Conservation (phyloP, 140 eudicot genomes). For the Anethum foeniculum region DNA sequence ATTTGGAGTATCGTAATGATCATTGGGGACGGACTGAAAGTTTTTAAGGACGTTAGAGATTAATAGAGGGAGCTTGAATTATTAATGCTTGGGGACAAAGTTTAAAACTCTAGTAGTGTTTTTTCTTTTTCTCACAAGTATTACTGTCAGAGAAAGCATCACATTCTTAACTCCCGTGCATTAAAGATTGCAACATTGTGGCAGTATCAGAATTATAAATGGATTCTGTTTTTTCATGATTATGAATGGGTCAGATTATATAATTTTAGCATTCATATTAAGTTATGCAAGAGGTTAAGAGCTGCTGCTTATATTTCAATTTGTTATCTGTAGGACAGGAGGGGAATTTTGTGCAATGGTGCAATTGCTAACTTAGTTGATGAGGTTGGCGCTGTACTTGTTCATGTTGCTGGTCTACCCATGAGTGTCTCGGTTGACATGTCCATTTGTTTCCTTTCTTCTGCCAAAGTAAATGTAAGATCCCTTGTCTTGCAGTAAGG, state of each 20-base stretch:
- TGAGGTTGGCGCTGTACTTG: slow-evolving; percentile 54
- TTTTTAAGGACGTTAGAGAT: neutral
- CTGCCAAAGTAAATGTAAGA: slow-evolving; percentile 64
- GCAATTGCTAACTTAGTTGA: slow-evolving; percentile 74
- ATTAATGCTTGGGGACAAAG: neutral
- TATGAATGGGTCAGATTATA: neutral
- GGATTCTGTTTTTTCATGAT: neutral
- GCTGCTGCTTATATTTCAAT: neutral
- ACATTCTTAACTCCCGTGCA: neutral
- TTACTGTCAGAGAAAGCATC: neutral
- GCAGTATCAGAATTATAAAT: neutral
- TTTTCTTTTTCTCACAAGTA: neutral
- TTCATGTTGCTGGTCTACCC: slow-evolving; percentile 38
- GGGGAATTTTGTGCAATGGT: slow-evolving; percentile 53
- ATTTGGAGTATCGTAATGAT: neutral
- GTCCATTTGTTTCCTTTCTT: slow-evolving; percentile 68
- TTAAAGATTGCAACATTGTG: too few relatives aligned
- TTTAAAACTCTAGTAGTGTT: neutral
- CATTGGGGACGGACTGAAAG: neutral
- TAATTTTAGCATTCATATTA: neutral
- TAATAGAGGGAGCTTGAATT: neutral
- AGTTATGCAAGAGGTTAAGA: neutral
- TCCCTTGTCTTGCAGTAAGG: neutral
- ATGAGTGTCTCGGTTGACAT: slow-evolving; percentile 70
- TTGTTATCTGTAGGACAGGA: slow-evolving; percentile 38